A percentile compares a stretch with the other conserved stretches of the same genome.
Evolutionary conservation across 352 stramenopile genomes (phyloP).

Genomic region (Phytophthora kernoviae): DNA sequence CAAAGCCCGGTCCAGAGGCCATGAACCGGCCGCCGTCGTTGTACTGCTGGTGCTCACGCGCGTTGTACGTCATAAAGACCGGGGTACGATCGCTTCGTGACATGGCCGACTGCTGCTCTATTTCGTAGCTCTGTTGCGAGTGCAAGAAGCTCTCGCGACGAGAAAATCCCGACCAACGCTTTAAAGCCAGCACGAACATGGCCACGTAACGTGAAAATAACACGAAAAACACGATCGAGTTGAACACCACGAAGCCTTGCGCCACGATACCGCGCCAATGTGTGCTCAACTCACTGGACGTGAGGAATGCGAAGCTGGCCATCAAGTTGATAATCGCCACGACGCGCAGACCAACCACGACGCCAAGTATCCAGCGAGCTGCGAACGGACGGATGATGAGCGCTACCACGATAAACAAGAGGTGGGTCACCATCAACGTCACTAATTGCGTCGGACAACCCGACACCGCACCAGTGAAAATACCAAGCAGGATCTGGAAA

Average conservation of each 20-base stretch:
- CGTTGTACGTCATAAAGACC: conserved; percentile 32
- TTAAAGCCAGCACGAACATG: conserved; percentile 56
- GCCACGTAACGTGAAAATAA: conserved; percentile 65
- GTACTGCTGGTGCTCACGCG: conserved; percentile 19
- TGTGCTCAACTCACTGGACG: conserved; percentile 44
- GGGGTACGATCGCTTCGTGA: conserved; percentile 17
- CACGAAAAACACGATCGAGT: conserved; percentile 58
- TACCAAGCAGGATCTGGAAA: conserved; percentile 55
- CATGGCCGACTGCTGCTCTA: conserved; percentile 17
- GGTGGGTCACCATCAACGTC: conserved; percentile 50
- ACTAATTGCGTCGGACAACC: conserved; percentile 57
- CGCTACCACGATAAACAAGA: conserved; percentile 54
- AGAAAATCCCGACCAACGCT: conserved; percentile 50
- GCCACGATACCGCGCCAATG: conserved; percentile 43
- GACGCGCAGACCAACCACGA: conserved; percentile 44
- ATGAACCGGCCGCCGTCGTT: conserved; percentile 32
- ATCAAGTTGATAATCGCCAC: conserved; percentile 60
- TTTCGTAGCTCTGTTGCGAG: conserved; percentile 25
- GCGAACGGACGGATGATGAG: conserved; percentile 60
- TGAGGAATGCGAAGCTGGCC: conserved; percentile 61
- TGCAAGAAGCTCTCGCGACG: conserved; percentile 30
- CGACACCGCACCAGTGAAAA: conserved; percentile 54
- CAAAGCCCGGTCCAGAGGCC: conserved; percentile 22
- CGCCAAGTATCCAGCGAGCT: conserved; percentile 34
- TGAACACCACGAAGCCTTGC: conserved; percentile 61